Conservation (phyloP, 371 early-diverging fungal genomes). For the Apophysomyces sp. region DNA sequence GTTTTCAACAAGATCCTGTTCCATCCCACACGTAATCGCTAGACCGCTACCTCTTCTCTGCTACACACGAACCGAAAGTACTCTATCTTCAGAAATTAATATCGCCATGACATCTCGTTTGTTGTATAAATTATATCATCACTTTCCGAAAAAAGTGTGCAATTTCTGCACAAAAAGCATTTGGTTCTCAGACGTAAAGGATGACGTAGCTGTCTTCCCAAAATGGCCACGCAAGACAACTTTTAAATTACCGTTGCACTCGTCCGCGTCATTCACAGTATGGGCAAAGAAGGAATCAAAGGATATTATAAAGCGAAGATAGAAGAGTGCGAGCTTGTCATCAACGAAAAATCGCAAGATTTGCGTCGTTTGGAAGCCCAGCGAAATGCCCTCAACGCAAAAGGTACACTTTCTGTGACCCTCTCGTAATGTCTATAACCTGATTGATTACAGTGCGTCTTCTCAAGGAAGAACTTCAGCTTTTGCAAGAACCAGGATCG, state of each 20-base stretch:
- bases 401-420: constrained; percentile 60
- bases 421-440: neutral
- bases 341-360: constrained; percentile 91
- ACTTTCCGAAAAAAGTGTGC: too few species aligned
- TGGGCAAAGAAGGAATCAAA: constrained; percentile 65
- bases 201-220: too few species aligned
- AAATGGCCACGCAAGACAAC: too few species aligned
- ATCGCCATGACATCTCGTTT: too few species aligned
- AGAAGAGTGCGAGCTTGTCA: constrained; percentile 86
- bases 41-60: too few species aligned
- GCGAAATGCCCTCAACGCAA: constrained; percentile 95
- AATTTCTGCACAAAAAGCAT: too few species aligned
- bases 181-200: too few species aligned
- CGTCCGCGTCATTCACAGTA: constrained; percentile 6
- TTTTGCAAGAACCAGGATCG: constrained; percentile 97
- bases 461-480: constrained; percentile 96
- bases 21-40: too few species aligned
- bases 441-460: constrained; percentile 79
- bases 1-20: too few species aligned
- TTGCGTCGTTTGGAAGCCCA: constrained; percentile 98
- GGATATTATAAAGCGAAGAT: constrained; percentile 80
- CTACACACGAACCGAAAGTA: too few species aligned
- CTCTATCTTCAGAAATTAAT: too few species aligned
- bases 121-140: too few species aligned
- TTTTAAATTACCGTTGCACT: neutral